These are phyloP conservation scores for Colletotrichum viniferum DNA, from an alignment of 2,329 filamentous ascomycete genomes.

Conservation along the genomic window DNA sequence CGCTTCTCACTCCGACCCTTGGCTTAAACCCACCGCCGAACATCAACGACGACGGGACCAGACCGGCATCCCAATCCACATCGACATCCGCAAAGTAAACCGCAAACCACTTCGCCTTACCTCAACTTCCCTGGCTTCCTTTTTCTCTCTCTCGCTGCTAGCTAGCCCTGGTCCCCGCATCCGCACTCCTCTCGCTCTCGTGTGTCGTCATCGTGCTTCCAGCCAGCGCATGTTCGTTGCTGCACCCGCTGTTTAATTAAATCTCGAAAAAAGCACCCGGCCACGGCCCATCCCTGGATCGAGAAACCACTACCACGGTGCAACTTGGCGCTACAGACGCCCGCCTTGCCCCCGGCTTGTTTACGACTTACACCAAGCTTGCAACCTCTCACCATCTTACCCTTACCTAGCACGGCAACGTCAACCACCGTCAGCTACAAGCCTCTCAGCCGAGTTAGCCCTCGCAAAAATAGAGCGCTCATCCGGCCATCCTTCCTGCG, in stretches of 20 bases:
- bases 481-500: constrained; percentile 5
- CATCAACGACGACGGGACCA: neutral
- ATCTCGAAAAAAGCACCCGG: neutral
- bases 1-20: neutral
- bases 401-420: neutral
- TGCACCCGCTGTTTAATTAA: constrained; percentile 6
- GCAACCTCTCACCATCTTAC: neutral
- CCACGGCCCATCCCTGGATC: neutral
- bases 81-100: neutral
- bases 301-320: neutral
- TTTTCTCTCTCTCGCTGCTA: neutral
- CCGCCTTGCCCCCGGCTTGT: neutral
- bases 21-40: neutral
- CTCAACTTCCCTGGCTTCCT: neutral
- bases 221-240: neutral
- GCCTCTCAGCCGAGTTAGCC: constrained; percentile 9
- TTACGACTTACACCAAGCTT: constrained; percentile 2
- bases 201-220: constrained; percentile 22
- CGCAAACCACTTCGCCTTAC: neutral
- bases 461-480: neutral
- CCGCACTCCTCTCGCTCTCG: neutral
- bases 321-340: neutral
- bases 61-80: neutral
- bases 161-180: constrained; percentile 7
- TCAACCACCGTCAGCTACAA: neutral